Evolutionary conservation across 257 asterid genomes (phyloP).

Genomic region (Echium plantagineum): DNA sequence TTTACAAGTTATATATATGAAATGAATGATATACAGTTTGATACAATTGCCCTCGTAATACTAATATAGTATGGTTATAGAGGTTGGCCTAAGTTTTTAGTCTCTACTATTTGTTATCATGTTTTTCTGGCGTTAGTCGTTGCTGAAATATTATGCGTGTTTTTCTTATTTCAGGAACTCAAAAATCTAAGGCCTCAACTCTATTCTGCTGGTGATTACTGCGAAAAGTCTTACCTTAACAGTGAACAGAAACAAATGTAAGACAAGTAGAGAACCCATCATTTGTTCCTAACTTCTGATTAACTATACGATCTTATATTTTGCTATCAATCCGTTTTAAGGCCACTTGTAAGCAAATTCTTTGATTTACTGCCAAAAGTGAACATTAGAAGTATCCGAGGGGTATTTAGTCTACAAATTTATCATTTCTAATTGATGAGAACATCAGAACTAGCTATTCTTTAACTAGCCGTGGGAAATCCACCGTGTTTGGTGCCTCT

Average conservation of each 20-base stretch:
- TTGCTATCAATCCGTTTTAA: neutral
- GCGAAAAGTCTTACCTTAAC: slow-evolving; percentile 79
- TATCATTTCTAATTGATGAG: neutral
- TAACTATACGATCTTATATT: neutral
- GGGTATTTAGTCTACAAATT: neutral
- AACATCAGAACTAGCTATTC: too few relatives aligned
- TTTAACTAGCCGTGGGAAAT: too few relatives aligned
- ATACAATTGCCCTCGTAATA: neutral
- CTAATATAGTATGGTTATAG: too few relatives aligned
- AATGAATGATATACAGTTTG: neutral
- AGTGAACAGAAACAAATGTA: slow-evolving; percentile 91
- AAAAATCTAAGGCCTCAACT: slow-evolving; percentile 90
- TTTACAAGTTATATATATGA: too few relatives aligned
- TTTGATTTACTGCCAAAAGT: neutral
- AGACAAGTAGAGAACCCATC: slow-evolving; percentile 16
- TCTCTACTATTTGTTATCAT: neutral
- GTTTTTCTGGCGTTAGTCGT: neutral
- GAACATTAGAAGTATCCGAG: neutral
- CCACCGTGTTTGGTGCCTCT: too few relatives aligned
- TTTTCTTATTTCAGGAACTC: slow-evolving; percentile 55
- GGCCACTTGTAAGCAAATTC: neutral
- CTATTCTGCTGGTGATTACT: slow-evolving; percentile 92
- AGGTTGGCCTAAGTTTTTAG: neutral
- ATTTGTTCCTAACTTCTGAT: neutral
- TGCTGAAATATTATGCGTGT: neutral